Percentiles rank a stretch among this genome's conserved stretches.
These are phyloP conservation scores for Echeveria elegans DNA, from an alignment of 164 flowering plant species.

Conservation along the genomic window DNA sequence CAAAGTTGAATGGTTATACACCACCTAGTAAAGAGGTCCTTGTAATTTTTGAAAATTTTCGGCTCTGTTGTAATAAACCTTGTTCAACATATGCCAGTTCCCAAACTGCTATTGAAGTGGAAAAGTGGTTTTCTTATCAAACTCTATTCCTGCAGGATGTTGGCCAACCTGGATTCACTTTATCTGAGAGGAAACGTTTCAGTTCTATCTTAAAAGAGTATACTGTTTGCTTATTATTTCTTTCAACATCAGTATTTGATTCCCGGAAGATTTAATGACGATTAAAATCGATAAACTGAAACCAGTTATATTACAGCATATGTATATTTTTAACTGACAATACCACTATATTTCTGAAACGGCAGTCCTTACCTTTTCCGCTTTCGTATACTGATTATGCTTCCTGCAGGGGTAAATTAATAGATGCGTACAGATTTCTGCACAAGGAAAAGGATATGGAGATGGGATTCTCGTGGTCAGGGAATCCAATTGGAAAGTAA, in stretches of 20 bases:
- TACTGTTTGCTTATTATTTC: conserved; percentile 14
- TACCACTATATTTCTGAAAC: not conserved
- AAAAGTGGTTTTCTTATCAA: conserved; percentile 7
- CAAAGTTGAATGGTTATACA: conserved; percentile 73
- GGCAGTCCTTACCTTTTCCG: not conserved
- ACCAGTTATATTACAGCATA: too few relatives aligned
- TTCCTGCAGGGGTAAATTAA: conserved; percentile 66
- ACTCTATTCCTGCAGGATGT: conserved; percentile 53
- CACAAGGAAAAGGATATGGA: conserved; percentile 83
- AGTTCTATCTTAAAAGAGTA: conserved; percentile 65
- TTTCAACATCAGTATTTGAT: not conserved
- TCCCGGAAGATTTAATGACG: not conserved
- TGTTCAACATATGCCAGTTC: not conserved
- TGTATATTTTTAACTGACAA: not conserved
- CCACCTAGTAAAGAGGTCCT: conserved; percentile 97
- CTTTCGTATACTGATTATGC: conserved; percentile 9
- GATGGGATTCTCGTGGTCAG: conserved; percentile 92
- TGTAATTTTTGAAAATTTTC: not conserved
- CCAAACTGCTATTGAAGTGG: not conserved
- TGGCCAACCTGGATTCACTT: conserved; percentile 96
- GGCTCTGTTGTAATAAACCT: not conserved
- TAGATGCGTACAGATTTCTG: conserved; percentile 82
- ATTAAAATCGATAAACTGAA: not conserved
- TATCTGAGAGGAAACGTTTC: conserved; percentile 81
- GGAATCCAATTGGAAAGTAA: conserved; percentile 91